Conservation (phyloP, 2,329 filamentous ascomycete genomes). For the Alternaria arborescens region DNA sequence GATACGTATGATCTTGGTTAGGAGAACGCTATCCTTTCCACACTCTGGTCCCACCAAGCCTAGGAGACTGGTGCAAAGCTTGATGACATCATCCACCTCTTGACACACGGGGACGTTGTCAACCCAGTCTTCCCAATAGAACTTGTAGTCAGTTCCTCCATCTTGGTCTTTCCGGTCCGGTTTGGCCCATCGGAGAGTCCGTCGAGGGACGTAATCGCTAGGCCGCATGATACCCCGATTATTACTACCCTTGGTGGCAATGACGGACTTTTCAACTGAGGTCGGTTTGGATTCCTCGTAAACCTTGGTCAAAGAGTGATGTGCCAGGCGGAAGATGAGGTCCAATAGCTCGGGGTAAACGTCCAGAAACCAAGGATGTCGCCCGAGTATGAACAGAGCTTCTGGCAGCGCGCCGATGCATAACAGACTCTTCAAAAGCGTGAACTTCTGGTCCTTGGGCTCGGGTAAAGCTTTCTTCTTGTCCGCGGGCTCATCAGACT, state of each 20-base stretch:
- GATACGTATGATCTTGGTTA: slow-evolving; percentile 86
- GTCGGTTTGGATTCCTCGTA: slow-evolving; percentile 64
- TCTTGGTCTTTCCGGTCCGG: slow-evolving; percentile 79
- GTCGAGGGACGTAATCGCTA: slow-evolving; percentile 66
- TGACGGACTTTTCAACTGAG: slow-evolving; percentile 53
- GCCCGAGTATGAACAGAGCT: slow-evolving; percentile 88
- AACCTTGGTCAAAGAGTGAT: slow-evolving; percentile 82
- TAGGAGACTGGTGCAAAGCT: slow-evolving; percentile 82
- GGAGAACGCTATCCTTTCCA: slow-evolving; percentile 78
- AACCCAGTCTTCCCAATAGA: slow-evolving; percentile 97
- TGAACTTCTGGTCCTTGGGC: slow-evolving; percentile 86
- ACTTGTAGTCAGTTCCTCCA: slow-evolving; percentile 80
- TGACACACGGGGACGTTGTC: slow-evolving; percentile 94
- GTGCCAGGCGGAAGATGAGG: slow-evolving; percentile 83
- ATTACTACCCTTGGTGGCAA: slow-evolving; percentile 50
- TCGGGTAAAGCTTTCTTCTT: slow-evolving; percentile 68
- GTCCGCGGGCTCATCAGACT: slow-evolving; percentile 52
- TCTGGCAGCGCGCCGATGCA: slow-evolving; percentile 93
- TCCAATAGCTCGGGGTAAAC: slow-evolving; percentile 82
- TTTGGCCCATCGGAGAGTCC: slow-evolving; percentile 82
- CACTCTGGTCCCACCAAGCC: slow-evolving; percentile 90
- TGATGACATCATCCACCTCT: slow-evolving; percentile 87
- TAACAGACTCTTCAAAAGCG: slow-evolving; percentile 82
- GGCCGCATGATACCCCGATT: slow-evolving; percentile 69
- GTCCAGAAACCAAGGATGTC: slow-evolving; percentile 91